A percentile compares a stretch with the other conserved stretches of the same genome.
phyloP scores from a whole-genome alignment of 345 rosid genomes.

The Cochlearia excelsa region DNA sequence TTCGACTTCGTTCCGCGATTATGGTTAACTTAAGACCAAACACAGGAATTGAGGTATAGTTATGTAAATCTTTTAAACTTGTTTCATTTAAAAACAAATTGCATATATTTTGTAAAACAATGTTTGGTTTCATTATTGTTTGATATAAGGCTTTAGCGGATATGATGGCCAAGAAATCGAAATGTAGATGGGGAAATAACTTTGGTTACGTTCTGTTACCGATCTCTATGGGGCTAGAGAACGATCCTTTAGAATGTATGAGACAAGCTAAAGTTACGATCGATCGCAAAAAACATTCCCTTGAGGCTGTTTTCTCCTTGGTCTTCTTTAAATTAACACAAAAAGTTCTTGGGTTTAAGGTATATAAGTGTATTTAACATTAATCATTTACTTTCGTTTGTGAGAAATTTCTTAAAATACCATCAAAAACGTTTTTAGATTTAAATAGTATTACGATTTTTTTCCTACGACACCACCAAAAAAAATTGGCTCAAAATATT shows the following conservation, averaged over 20 bases:
- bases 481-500: too few relatives aligned
- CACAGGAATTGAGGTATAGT: not conserved
- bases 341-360: not conserved
- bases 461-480: too few relatives aligned
- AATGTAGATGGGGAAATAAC: not conserved
- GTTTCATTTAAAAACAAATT: too few relatives aligned
- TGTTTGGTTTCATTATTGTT: too few relatives aligned
- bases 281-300: not conserved
- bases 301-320: not conserved
- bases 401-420: too few relatives aligned
- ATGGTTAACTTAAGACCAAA: not conserved
- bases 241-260: not conserved
- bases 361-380: too few relatives aligned
- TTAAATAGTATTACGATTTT: too few relatives aligned
- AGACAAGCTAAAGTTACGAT: not conserved
- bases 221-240: not conserved
- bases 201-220: not conserved
- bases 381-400: too few relatives aligned
- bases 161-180: not conserved
- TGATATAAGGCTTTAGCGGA: not conserved
- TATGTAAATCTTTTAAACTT: too few relatives aligned
- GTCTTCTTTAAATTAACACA: not conserved
- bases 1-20: not conserved
- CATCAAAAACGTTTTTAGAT: too few relatives aligned
- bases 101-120: too few relatives aligned